Base-by-base conservation (phyloP, 257 asterid species). In the Solanum pimpinellifolium region DNA sequence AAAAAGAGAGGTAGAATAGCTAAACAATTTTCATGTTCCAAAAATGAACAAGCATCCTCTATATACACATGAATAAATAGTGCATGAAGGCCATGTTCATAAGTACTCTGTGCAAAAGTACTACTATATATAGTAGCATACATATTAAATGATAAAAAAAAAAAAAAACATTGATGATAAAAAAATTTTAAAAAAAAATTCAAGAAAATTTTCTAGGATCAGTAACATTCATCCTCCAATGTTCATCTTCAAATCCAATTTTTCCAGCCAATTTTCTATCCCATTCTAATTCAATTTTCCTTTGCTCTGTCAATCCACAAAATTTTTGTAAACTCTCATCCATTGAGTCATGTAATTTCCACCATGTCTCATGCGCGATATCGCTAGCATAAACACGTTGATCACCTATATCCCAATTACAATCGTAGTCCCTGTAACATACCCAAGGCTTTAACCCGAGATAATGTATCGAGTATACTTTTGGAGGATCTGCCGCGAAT, bases 321-420 rank as follows among this genome's bases (percentile, higher is more conserved):
- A 72, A 29, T 25, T 52, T 65, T 84, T 85, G 87, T 86, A 91
- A 86, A 20, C 70, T 74, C 49, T 42, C 88, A 41, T 90, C 91
- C 93, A 91, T 91, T 83, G 88, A 72, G 87, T 90, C 92, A 75
- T 91, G 88, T 25, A 89, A 80, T 23, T 70, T 89, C 93, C 93
- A 91, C 93, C 93, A 91, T 85, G 90, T 90, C 20, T 87, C 15
- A 33, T 91, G 92, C 11, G 93, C 93, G 31, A 85, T 82, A 69
- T 91, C 93, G 31, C 93, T 91, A n/a, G 92, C 93, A 46, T 89
- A 91, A 66, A 90, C 91, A 15, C 86, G 89, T 15, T 88, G 92
- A 27, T 78, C 90, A 4, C 76, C 87, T 14, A 84, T 69, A 37
- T 91, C 88, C 92, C 91, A 91, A 49, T 91, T 91, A 42, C 93